phyloP scores from a whole-genome alignment of 1,284 basidiomycete genomes.

The Ustilago tritici region DNA sequence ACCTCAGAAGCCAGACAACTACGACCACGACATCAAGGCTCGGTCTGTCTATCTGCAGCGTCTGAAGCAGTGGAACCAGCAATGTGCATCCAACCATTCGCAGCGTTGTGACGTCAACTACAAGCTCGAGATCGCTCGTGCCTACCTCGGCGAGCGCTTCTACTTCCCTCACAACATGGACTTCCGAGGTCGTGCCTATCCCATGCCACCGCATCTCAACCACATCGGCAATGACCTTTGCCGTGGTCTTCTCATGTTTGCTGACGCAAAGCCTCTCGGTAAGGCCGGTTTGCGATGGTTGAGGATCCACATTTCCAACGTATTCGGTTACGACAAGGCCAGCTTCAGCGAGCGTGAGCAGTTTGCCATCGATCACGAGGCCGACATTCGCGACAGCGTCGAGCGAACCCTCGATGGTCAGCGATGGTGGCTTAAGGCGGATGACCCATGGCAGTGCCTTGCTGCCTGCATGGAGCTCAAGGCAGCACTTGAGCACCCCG shows the following conservation, averaged over 20 bases:
- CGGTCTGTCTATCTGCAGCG: slow-evolving; percentile 76
- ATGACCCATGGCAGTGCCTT: slow-evolving; percentile 98
- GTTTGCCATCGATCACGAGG: slow-evolving; percentile 81
- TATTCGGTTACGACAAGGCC: slow-evolving; percentile 95
- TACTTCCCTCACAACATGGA: slow-evolving; percentile 98
- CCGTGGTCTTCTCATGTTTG: slow-evolving; percentile 88
- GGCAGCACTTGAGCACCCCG: slow-evolving; percentile 75
- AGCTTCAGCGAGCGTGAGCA: slow-evolving; percentile 88
- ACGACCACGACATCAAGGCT: slow-evolving; percentile 77
- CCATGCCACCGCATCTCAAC: slow-evolving; percentile 93
- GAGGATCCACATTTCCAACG: slow-evolving; percentile 91
- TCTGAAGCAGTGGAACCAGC: slow-evolving; percentile 74
- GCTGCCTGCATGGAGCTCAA: slow-evolving; percentile 89
- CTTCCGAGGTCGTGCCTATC: slow-evolving; percentile 97
- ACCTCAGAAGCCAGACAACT: slow-evolving; percentile 77
- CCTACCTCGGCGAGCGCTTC: slow-evolving; percentile 86
- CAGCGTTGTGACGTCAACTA: slow-evolving; percentile 95
- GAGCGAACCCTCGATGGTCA: slow-evolving; percentile 72
- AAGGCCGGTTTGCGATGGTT: slow-evolving; percentile 84
- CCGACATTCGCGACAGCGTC: slow-evolving; percentile 85
- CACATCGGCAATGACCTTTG: slow-evolving; percentile 96
- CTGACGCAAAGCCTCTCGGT: slow-evolving; percentile 83
- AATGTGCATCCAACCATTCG: slow-evolving; percentile 74
- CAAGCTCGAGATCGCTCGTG: slow-evolving; percentile 94
- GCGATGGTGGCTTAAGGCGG: slow-evolving; percentile 81